These are phyloP conservation scores for Xylaria sp. DNA, from an alignment of 2,329 filamentous ascomycete genomes.

Conservation along the genomic window DNA sequence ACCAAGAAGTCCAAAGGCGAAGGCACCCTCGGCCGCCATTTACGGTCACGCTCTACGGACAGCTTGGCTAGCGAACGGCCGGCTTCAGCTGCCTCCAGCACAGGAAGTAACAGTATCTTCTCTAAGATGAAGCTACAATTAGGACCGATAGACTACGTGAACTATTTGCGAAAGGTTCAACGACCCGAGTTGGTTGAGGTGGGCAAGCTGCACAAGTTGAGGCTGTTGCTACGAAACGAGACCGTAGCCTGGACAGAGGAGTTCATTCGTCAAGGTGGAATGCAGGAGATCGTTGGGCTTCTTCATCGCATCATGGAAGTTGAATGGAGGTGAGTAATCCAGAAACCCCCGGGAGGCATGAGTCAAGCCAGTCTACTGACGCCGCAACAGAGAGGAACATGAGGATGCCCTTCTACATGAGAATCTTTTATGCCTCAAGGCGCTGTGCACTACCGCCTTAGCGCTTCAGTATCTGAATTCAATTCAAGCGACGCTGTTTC, in stretches of 20 bases:
- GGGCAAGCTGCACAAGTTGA: slow-evolving; percentile 90
- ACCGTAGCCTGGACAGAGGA: slow-evolving; percentile 92
- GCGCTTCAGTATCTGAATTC: slow-evolving; percentile 76
- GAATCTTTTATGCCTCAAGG: slow-evolving; percentile 87
- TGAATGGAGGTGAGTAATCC: slow-evolving; percentile 74
- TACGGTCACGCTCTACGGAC: slow-evolving; percentile 68
- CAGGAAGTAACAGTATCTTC: slow-evolving; percentile 50
- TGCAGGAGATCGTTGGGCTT: slow-evolving; percentile 83
- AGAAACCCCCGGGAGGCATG: background rate
- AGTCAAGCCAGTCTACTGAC: slow-evolving; percentile 25
- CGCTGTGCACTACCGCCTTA: slow-evolving; percentile 82
- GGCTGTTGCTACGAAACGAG: slow-evolving; percentile 85
- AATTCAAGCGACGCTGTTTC: slow-evolving; percentile 77
- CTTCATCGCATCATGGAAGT: slow-evolving; percentile 90
- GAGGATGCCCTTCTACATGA: slow-evolving; percentile 92
- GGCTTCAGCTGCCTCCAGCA: slow-evolving; percentile 48
- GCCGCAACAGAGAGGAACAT: slow-evolving; percentile 70
- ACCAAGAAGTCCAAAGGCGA: slow-evolving; percentile 71
- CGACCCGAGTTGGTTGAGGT: slow-evolving; percentile 83
- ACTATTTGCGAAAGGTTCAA: slow-evolving; percentile 73
- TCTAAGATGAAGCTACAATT: slow-evolving; percentile 69
- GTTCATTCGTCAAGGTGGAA: slow-evolving; percentile 83
- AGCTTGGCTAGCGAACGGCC: slow-evolving; percentile 59
- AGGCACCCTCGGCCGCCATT: slow-evolving; percentile 55
- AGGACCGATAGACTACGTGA: slow-evolving; percentile 76